phyloP scores from a whole-genome alignment of 176 grass and related monocot genomes.

The Dendrocalamus sinicus region DNA sequence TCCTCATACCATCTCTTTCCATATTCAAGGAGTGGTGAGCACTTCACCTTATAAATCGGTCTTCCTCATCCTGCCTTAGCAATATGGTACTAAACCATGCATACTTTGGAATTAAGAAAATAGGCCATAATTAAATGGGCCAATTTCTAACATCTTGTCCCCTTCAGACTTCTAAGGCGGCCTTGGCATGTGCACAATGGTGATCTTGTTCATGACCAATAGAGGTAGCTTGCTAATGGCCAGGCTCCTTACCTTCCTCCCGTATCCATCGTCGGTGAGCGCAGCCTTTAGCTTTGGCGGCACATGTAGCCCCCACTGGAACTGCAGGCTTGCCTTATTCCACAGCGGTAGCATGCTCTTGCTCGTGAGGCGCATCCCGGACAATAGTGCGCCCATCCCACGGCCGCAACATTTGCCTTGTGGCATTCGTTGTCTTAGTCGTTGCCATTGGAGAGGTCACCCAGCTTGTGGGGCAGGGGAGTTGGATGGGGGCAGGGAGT shows the following conservation, averaged over 20 bases:
- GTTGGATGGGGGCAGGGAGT: constrained; percentile 38
- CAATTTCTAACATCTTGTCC: no score
- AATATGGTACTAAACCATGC: no score
- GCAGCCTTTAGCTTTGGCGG: constrained; percentile 67
- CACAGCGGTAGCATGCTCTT: constrained; percentile 69
- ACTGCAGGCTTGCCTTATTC: constrained; percentile 65
- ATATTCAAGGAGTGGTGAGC: no score
- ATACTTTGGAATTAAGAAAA: no score
- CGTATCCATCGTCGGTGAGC: constrained; percentile 39
- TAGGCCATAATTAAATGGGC: no score
- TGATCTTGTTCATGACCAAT: constrained; percentile 87
- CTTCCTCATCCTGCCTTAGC: no score
- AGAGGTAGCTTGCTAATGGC: constrained; percentile 73
- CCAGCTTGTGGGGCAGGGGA: constrained; percentile 50
- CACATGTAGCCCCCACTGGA: constrained; percentile 75
- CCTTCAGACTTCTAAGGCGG: neutral
- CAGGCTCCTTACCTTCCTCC: constrained; percentile 44
- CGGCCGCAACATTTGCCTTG: constrained; percentile 47
- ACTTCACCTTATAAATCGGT: no score
- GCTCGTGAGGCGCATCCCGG: constrained; percentile 64
- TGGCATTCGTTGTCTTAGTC: constrained; percentile 36
- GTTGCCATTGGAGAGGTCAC: constrained; percentile 45
- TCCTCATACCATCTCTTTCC: no score
- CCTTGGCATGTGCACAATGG: constrained; percentile 58
- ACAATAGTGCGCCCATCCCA: constrained; percentile 47